These are phyloP conservation scores for Nicotiana undulata DNA, from an alignment of 257 asterid genomes.

Conservation along the genomic window DNA sequence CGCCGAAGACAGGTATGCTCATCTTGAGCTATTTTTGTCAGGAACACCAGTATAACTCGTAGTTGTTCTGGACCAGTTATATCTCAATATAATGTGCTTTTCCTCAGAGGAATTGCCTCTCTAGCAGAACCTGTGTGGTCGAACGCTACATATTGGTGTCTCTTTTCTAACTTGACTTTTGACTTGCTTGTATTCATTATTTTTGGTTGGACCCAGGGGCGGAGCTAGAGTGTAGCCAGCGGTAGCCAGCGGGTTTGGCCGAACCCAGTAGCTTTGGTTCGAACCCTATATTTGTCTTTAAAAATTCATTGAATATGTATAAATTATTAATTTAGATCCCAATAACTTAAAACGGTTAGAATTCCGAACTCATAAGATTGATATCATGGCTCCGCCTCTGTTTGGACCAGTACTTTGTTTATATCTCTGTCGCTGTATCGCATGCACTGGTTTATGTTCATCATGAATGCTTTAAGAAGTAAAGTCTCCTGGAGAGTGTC, in stretches of 20 bases:
- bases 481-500: not conserved
- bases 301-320: no score
- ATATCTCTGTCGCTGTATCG: not conserved
- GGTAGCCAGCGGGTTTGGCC: no score
- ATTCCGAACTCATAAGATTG: no score
- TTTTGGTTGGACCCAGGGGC: not conserved
- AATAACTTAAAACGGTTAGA: no score
- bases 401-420: not conserved
- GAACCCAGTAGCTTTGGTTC: no score
- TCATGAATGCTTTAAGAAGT: not conserved
- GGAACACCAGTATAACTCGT: not conserved
- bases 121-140: not conserved
- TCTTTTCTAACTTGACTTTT: not conserved
- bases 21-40: not conserved
- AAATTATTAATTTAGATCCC: no score
- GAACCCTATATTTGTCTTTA: no score
- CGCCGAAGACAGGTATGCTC: constrained; percentile 65
- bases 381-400: no score
- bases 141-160: not conserved
- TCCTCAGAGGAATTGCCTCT: not conserved
- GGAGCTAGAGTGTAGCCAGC: no score
- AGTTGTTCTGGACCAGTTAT: not conserved
- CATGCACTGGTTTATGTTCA: not conserved
- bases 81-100: not conserved
- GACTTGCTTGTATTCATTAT: not conserved